phyloP scores from a whole-genome alignment of 345 rosid genomes.

The Linum trigynum region DNA sequence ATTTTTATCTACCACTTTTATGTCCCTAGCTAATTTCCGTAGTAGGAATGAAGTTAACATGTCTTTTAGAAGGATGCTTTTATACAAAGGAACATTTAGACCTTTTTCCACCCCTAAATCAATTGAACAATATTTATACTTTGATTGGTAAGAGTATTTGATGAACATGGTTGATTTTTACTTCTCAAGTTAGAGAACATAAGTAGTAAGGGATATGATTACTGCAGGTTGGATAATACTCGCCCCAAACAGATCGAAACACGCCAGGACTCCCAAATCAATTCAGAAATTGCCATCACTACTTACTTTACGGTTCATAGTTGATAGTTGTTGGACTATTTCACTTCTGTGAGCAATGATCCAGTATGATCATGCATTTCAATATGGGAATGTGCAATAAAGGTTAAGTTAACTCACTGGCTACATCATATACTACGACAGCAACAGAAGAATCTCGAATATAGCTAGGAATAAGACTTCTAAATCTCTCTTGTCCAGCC shows the following conservation, averaged over 20 bases:
- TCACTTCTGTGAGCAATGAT: background rate
- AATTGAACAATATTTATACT: background rate
- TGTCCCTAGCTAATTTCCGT: no score
- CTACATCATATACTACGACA: constrained; percentile 3
- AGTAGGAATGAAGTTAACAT: no score
- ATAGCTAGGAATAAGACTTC: constrained; percentile 7
- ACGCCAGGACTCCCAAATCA: no score
- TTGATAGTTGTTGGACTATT: background rate
- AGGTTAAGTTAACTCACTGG: background rate
- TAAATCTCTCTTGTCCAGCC: constrained; percentile 3
- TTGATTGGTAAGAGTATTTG: background rate
- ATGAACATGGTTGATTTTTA: background rate
- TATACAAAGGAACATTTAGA: background rate
- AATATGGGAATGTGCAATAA: background rate
- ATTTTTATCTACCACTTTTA: no score
- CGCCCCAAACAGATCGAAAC: no score
- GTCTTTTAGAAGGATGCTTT: background rate
- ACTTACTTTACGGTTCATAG: no score
- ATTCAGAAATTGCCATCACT: no score
- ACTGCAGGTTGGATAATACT: no score
- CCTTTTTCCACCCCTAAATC: background rate
- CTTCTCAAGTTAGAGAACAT: background rate
- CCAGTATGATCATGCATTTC: background rate
- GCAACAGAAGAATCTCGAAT: constrained; percentile 5
- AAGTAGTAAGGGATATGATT: background rate